Percentiles rank a stretch among this genome's conserved stretches.
Evolutionary conservation across 495 filamentous ascomycete species (phyloP).

Genomic region (Tuber borchii): DNA sequence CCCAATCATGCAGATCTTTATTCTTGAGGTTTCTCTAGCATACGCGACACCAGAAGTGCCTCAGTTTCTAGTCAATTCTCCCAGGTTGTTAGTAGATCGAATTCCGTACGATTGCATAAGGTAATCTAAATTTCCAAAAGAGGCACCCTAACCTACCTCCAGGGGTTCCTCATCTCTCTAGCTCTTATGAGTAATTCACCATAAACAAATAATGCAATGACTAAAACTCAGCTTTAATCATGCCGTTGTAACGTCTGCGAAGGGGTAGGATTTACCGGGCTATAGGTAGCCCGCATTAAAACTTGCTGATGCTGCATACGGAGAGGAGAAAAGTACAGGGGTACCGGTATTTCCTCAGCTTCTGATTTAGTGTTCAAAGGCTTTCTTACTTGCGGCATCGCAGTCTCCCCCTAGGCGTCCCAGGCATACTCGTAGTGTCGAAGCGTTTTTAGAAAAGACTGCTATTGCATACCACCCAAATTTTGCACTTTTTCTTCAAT

Average conservation of each 20-base stretch:
- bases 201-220: background rate
- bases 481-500: too few relatives aligned
- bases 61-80: background rate
- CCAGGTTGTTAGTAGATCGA: background rate
- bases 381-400: background rate
- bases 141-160: background rate
- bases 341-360: too few relatives aligned
- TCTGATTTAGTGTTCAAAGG: too few relatives aligned
- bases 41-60: background rate
- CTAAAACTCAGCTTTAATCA: background rate
- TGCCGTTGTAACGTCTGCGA: background rate
- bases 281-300: background rate
- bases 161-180: background rate
- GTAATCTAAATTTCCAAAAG: background rate
- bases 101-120: background rate
- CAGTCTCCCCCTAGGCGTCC: background rate
- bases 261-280: background rate
- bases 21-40: background rate
- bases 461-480: too few relatives aligned
- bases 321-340: background rate
- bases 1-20: background rate
- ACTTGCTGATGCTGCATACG: background rate
- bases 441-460: too few relatives aligned
- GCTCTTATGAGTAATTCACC: background rate
- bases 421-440: too few relatives aligned